Percentiles rank a stretch among this genome's conserved stretches.
Conservation (phyloP, 2,329 filamentous ascomycete genomes). For the Aureobasidium sp. region DNA sequence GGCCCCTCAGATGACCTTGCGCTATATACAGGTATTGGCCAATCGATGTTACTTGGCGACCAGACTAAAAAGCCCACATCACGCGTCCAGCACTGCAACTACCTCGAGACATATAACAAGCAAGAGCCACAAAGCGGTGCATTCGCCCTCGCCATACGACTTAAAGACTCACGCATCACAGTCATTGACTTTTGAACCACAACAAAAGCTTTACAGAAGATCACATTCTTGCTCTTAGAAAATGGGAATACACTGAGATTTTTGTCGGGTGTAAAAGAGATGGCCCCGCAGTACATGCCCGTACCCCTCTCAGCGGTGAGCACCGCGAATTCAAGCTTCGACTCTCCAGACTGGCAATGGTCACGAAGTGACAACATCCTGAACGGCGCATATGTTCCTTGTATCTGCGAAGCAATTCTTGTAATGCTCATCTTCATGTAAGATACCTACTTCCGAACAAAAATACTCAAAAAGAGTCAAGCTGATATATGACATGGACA, state of each 20-base stretch:
- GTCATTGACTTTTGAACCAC: not conserved
- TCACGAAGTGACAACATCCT: not conserved
- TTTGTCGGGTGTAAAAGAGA: not conserved
- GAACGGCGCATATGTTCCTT: not conserved
- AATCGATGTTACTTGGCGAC: not conserved
- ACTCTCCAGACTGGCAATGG: not conserved
- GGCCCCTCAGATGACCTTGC: not conserved
- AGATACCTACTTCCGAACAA: not conserved
- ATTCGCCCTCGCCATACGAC: not conserved
- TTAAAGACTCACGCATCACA: not conserved
- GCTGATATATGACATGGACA: not conserved
- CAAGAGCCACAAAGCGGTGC: conserved; percentile 1
- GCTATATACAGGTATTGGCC: not conserved
- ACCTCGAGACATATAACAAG: not conserved
- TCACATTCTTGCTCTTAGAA: no score
- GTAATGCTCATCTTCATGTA: not conserved
- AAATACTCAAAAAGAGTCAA: not conserved
- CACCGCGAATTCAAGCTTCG: not conserved
- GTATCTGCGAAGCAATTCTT: not conserved
- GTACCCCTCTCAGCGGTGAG: not conserved
- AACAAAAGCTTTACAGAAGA: not conserved
- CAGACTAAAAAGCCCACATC: not conserved
- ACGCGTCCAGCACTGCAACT: not conserved
- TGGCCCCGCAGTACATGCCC: not conserved
- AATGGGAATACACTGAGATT: not conserved